These are phyloP conservation scores for Fusarium secorum DNA, from an alignment of 2,329 filamentous ascomycete genomes.

Conservation along the genomic window DNA sequence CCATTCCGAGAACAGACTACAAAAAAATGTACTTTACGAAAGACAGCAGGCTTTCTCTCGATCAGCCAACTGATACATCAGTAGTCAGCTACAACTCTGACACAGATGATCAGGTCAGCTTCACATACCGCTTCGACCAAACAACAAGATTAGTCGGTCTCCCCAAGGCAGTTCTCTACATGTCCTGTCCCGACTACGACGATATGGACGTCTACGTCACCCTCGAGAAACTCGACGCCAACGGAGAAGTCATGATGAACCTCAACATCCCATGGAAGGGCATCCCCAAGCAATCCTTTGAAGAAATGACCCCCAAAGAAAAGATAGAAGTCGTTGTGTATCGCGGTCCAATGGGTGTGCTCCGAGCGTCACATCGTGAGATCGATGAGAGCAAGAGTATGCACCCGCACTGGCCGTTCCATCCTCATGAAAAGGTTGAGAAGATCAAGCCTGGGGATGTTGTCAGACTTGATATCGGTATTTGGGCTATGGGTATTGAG, in stretches of 20 bases:
- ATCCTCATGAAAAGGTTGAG: background rate
- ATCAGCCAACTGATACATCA: fast-evolving
- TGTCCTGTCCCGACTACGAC: background rate
- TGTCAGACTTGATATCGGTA: background rate
- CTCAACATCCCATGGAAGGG: conserved; percentile 8
- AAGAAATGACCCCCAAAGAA: background rate
- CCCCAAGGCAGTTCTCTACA: conserved; percentile 3
- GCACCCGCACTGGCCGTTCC: conserved; percentile 15
- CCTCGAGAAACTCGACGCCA: background rate
- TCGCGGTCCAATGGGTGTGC: conserved; percentile 2
- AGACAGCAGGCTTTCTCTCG: fast-evolving
- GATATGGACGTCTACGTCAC: conserved; percentile 14
- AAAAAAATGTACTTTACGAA: background rate
- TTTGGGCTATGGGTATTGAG: conserved; percentile 17
- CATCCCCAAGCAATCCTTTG: background rate
- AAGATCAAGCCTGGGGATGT: background rate
- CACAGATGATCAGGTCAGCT: background rate
- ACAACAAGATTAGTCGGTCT: conserved; percentile 10
- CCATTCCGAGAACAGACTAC: background rate
- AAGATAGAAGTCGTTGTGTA: conserved; percentile 6
- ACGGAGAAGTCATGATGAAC: conserved; percentile 5
- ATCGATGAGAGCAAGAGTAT: conserved; percentile 15
- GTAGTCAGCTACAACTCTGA: background rate
- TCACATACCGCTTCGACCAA: background rate
- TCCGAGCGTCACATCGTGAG: conserved; percentile 2